These are phyloP conservation scores for Echinochloa phyllopogon DNA, from an alignment of 176 grass and related monocot genomes.

Conservation along the genomic window DNA sequence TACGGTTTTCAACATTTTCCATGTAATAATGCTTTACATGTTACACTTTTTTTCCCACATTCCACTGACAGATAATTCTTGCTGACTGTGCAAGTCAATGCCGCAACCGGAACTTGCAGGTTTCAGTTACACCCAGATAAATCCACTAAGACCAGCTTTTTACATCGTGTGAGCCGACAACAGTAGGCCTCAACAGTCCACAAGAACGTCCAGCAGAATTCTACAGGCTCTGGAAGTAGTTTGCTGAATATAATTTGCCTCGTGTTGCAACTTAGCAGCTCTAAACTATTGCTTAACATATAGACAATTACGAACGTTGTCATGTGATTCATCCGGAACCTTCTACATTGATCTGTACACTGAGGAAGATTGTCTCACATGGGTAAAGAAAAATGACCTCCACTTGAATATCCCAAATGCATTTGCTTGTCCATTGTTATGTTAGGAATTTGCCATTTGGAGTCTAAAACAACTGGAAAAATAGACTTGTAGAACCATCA, in stretches of 20 bases:
- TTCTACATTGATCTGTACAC: slow-evolving; percentile 37
- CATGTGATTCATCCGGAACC: slow-evolving; percentile 19
- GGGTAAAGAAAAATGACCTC: slow-evolving; percentile 20
- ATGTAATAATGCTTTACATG: slow-evolving; percentile 45
- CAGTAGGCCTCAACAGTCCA: not conserved
- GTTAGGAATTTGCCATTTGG: slow-evolving; percentile 42
- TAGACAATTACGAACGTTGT: slow-evolving; percentile 21
- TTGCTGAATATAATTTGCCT: slow-evolving; percentile 25
- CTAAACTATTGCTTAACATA: slow-evolving; percentile 50
- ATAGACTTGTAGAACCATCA: slow-evolving; percentile 90
- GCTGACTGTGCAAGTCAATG: slow-evolving; percentile 2
- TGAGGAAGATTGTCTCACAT: slow-evolving; percentile 18
- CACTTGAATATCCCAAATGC: slow-evolving; percentile 28
- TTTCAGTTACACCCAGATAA: slow-evolving; percentile 19
- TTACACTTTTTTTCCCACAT: slow-evolving; percentile 40
- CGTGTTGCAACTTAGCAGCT: slow-evolving; percentile 33
- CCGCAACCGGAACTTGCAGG: slow-evolving; percentile 25
- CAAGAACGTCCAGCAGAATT: slow-evolving; percentile 6
- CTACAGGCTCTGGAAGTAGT: not conserved
- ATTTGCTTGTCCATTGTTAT: slow-evolving; percentile 42
- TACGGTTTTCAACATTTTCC: slow-evolving; percentile 35
- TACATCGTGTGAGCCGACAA: slow-evolving; percentile 19
- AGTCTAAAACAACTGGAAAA: slow-evolving; percentile 88
- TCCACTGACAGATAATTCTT: not conserved
- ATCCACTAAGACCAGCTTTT: slow-evolving; percentile 40